Percentiles rank a stretch among this genome's conserved stretches.
phyloP scores from a whole-genome alignment of 106 monocot genomes.

The Allium cepa region DNA sequence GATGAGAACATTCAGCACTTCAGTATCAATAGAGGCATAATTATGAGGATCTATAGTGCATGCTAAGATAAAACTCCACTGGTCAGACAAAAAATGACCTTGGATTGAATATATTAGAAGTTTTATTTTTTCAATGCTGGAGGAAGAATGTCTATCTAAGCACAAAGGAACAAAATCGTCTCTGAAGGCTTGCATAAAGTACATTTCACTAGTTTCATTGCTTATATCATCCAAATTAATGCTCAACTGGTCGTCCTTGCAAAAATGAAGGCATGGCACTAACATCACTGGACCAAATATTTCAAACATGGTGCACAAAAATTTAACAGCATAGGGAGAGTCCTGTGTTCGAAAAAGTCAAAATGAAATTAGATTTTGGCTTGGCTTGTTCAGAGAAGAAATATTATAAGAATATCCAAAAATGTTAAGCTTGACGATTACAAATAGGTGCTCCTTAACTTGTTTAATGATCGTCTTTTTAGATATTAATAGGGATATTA shows the following conservation, averaged over 20 bases:
- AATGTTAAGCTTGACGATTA: no score
- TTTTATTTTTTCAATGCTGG: conserved; percentile 64
- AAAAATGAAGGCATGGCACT: conserved; percentile 26
- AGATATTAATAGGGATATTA: no score
- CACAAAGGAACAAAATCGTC: conserved; percentile 85
- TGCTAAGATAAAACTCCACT: conserved; percentile 62
- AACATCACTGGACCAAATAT: conserved; percentile 61
- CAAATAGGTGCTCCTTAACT: no score
- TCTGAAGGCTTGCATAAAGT: conserved; percentile 48
- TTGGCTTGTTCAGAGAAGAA: no score
- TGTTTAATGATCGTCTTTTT: no score
- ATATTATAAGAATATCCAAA: no score
- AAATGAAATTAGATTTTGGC: background rate
- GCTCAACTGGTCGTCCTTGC: conserved; percentile 7
- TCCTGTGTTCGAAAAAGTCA: conserved; percentile 41
- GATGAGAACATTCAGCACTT: conserved; percentile 49
- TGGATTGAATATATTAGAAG: conserved; percentile 60
- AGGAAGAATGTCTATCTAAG: conserved; percentile 27
- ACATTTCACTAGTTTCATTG: conserved; percentile 13
- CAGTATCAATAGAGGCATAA: conserved; percentile 15
- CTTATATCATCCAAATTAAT: conserved; percentile 9
- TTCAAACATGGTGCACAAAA: conserved; percentile 43
- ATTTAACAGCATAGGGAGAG: conserved; percentile 47
- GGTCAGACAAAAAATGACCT: conserved; percentile 55
- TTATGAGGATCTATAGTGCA: conserved; percentile 18